Conservation (phyloP, 176 grass and related monocot genomes). For the Avena insularis region DNA sequence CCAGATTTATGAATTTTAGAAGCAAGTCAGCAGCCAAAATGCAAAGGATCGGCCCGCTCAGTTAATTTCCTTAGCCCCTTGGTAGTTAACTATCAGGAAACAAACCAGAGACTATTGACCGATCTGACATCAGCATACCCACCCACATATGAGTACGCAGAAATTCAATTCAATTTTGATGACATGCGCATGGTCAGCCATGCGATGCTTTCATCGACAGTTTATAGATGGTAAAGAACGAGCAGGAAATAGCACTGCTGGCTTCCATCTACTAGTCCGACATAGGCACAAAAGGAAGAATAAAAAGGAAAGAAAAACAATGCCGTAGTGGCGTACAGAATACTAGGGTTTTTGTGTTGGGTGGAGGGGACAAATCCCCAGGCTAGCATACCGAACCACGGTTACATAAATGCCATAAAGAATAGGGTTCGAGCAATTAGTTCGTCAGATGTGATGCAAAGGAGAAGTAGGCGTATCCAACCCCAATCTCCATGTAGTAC, state of each 20-base stretch:
- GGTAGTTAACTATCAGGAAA: not conserved
- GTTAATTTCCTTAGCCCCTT: not conserved
- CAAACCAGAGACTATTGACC: conserved; percentile 16
- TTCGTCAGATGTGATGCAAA: not conserved
- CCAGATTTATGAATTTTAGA: conserved; percentile 20
- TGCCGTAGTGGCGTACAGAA: not conserved
- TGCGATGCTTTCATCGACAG: conserved; percentile 21
- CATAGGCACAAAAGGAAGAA: not conserved
- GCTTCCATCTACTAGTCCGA: not conserved
- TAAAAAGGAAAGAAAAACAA: not conserved
- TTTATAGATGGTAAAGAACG: not conserved
- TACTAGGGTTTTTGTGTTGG: not conserved
- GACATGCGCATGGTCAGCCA: conserved; percentile 13
- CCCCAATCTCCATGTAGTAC: not conserved
- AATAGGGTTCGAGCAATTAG: conserved; percentile 7
- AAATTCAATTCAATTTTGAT: not conserved
- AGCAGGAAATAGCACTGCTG: not conserved
- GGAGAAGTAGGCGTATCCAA: not conserved
- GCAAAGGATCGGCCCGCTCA: not conserved
- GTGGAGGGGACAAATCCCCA: not conserved
- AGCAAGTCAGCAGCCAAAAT: not conserved
- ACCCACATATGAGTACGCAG: not conserved
- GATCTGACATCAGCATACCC: conserved; percentile 38
- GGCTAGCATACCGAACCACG: conserved; percentile 22
- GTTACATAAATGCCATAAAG: conserved; percentile 11